Evolutionary conservation across 495 filamentous ascomycete species (phyloP).

Genomic region (Hyaloscypha variabilis): DNA sequence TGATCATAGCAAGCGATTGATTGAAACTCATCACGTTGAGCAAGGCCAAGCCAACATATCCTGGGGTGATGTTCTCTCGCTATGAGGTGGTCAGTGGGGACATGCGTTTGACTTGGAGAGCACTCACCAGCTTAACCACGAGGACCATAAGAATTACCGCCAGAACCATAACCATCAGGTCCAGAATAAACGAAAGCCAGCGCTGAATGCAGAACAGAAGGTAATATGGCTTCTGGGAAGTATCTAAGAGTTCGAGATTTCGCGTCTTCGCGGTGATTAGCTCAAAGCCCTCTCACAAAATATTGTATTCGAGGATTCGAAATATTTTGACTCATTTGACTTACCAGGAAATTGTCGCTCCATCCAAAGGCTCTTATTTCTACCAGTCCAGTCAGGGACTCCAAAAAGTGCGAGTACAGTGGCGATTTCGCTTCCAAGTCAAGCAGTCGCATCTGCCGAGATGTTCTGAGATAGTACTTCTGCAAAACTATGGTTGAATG

Average conservation of each 20-base stretch:
- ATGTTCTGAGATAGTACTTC: conserved; percentile 61
- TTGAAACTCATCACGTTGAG: conserved; percentile 46
- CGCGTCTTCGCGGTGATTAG: conserved; percentile 18
- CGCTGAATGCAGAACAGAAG: conserved; percentile 48
- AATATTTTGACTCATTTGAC: too few relatives aligned
- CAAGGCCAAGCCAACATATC: conserved; percentile 56
- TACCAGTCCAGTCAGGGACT: conserved; percentile 44
- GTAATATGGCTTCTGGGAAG: conserved; percentile 60
- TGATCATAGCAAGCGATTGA: conserved; percentile 31
- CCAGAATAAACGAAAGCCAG: conserved; percentile 42
- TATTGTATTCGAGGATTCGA: neutral
- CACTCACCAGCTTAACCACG: conserved; percentile 23
- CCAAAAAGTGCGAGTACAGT: conserved; percentile 60
- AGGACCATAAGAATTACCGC: conserved; percentile 28
- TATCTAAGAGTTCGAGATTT: conserved; percentile 50
- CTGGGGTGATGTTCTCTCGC: conserved; percentile 36
- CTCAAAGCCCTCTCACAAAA: neutral
- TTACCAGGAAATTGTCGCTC: conserved; percentile 30
- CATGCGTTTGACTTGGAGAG: neutral
- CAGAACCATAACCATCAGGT: conserved; percentile 52
- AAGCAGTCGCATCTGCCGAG: conserved; percentile 63
- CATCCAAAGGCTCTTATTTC: conserved; percentile 52
- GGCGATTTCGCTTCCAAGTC: conserved; percentile 63
- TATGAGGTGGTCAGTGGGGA: neutral
- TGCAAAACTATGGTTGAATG: conserved; percentile 9